phyloP scores from a whole-genome alignment of 2,329 filamentous ascomycete genomes.

The Conoideocrella luteorostrata region DNA sequence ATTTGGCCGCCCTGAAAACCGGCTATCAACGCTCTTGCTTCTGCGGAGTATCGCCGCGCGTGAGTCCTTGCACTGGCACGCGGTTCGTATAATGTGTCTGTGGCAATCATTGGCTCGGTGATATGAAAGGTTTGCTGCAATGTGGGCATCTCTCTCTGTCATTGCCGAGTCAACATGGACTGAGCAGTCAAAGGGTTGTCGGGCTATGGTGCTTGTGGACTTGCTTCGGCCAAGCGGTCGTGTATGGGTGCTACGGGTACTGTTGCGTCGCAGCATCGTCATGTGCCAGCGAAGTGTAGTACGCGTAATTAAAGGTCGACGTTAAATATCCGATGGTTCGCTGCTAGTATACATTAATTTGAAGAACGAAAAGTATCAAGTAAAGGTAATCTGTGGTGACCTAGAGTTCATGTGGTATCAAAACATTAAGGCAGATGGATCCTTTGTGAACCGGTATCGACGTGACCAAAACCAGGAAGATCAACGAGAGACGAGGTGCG shows the following conservation, averaged over 20 bases:
- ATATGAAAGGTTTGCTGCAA: slow-evolving; percentile 57
- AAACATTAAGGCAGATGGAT: background rate
- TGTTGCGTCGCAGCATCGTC: slow-evolving; percentile 45
- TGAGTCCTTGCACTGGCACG: slow-evolving; percentile 18
- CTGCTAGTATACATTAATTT: slow-evolving; percentile 2
- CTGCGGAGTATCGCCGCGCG: slow-evolving; percentile 12
- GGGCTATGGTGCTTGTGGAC: slow-evolving; percentile 40
- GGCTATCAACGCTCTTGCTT: slow-evolving; percentile 16
- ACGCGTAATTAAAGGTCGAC: background rate
- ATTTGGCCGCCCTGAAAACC: slow-evolving; percentile 11
- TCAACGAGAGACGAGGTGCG: too few relatives aligned
- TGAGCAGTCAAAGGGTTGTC: slow-evolving; percentile 33
- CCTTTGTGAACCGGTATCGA: too few relatives aligned
- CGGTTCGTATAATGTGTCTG: background rate
- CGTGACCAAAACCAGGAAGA: too few relatives aligned
- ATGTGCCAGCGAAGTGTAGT: background rate
- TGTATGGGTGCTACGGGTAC: slow-evolving; percentile 33
- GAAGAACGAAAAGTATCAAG: slow-evolving; percentile 3
- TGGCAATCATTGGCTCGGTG: slow-evolving; percentile 40
- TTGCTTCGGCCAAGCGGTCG: slow-evolving; percentile 44
- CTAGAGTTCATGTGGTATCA: background rate
- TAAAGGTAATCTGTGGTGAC: background rate
- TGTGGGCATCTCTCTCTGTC: slow-evolving; percentile 53
- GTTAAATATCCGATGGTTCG: background rate
- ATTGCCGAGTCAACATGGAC: slow-evolving; percentile 42